Base-by-base conservation (phyloP, 306 rosid genomes). In the Dalbergia cultrata region DNA sequence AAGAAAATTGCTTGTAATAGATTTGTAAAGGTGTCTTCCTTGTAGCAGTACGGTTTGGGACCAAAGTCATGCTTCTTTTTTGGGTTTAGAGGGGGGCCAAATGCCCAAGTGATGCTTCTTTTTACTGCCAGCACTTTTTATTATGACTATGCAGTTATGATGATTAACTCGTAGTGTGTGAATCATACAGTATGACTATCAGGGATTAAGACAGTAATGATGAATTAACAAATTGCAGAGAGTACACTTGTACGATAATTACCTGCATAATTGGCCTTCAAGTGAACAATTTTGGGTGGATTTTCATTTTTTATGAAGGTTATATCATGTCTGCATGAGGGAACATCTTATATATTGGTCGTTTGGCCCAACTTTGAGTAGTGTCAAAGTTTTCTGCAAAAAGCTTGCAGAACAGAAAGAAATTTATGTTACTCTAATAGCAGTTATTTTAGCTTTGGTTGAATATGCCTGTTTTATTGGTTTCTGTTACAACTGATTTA, bases 1-100 rank as follows among this genome's bases (percentile, higher is more conserved):
- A 60, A 58, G 7, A 21, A 43, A 81, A 31, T 34, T 53, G 58
- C 76, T 43, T 54, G 67, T 70, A 37, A 62, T 63, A 82, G 43
- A 21, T 54, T 56, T 67, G 49, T 68, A 11, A 54, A 57, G 1
- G 21, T 75, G 14, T 19, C 69, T 53, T 74, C 26, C 11, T 11
- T 75, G 67, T 78, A 75, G 35, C 21, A 59, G 18, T 65, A 54
- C 67, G 71, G 69, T 54, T 75, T 74, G 70, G 34, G 68, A 74
- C 37, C 39, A 49, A 26, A 26, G 31, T 26, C 3, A 26, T 26
- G 31, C 31, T 26, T 26, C 31, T 1, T 26, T 26, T 26, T 26
- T 26, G 31, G 31, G 31, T 26, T 26, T 26, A 26, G 31, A 26
- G 31, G 31, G 31, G 31, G 31, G 31, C 31, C 31, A 26, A 26